phyloP scores from a whole-genome alignment of 257 asterid genomes.

The Coffea eugenioides region DNA sequence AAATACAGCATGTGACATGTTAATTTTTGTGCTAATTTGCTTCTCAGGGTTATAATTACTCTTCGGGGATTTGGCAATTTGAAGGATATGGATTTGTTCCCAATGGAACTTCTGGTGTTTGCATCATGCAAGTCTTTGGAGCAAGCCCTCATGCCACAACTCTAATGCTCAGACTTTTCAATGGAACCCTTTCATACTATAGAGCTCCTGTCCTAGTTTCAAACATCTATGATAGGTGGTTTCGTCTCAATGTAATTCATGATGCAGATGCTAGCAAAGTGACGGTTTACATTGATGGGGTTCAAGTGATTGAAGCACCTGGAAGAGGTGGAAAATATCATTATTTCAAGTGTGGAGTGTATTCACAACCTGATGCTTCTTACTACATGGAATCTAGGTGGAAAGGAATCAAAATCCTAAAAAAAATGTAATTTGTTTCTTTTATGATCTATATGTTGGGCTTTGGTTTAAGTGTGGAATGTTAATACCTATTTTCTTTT shows the following conservation, averaged over 20 bases:
- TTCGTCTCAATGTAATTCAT: conserved; percentile 36
- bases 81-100: conserved; percentile 33
- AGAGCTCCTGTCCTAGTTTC: conserved; percentile 9
- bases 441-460: not conserved
- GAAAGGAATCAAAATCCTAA: conserved; percentile 31
- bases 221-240: conserved; percentile 28
- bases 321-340: conserved; percentile 36
- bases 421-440: conserved; percentile 13
- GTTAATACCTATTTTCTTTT: no score
- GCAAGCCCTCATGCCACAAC: conserved; percentile 32
- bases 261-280: conserved; percentile 25
- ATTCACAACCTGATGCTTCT: conserved; percentile 33
- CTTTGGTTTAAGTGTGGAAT: no score
- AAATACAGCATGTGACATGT: no score
- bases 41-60: conserved; percentile 31
- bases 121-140: conserved; percentile 42
- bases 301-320: conserved; percentile 5
- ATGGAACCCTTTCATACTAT: conserved; percentile 29
- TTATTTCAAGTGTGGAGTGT: conserved; percentile 39
- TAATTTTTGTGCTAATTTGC: not conserved
- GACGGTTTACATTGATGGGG: conserved; percentile 26
- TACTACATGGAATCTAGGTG: conserved; percentile 38
- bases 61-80: conserved; percentile 39
- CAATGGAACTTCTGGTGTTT: conserved; percentile 33
- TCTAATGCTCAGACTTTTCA: conserved; percentile 29